Evolutionary conservation across 495 filamentous ascomycete species (phyloP), one percentile per base, ranked within the genome.

Genomic region (Aspergillus funiculosus): DNA sequence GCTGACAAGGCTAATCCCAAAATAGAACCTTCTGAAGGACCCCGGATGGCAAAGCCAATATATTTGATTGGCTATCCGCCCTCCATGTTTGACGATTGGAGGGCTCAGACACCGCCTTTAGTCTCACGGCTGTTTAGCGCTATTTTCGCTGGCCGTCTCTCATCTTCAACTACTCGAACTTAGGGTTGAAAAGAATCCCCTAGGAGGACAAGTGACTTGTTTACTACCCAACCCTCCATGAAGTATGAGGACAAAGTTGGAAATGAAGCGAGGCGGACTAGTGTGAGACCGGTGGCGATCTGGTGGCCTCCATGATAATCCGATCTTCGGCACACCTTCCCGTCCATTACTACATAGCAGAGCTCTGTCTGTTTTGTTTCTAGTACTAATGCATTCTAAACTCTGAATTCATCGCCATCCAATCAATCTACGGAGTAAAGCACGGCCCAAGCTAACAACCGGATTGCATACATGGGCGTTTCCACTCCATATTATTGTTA

Each of bases 11-110:
- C 54, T 57, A 53, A 48, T 30, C 54, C 51, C 17, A 46, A 54
- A 48, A 28, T 39, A 48, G 50, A 39, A 42, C 48, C n/a, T n/a
- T n/a, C n/a, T n/a, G n/a, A n/a, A n/a, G n/a, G n/a, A n/a, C n/a
- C n/a, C n/a, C 22, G 29, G 24, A 24, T 28, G 47, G 31, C 39
- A 22, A 39, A 32, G 20, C 24, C 39, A 14, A 58, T 54, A 35
- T 48, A 58, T 40, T 46, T 47, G 25, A 58, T 54, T 58, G 55
- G 55, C 28, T 10, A 17, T 2, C 26, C 10, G 14, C 36, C 48
- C 41, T 31, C 30, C 39, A 36, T 37, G 40, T 34, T 44, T 45
- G 43, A 18, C 39, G 14, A 48, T 48, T 52, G 47, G 46, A 49
- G 32, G 20, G 46, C n/a, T 48, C 21, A 34, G 40, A 38, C 46